Base-by-base conservation (phyloP, 2,329 filamentous ascomycete genomes). In the Fusarium sp. region DNA sequence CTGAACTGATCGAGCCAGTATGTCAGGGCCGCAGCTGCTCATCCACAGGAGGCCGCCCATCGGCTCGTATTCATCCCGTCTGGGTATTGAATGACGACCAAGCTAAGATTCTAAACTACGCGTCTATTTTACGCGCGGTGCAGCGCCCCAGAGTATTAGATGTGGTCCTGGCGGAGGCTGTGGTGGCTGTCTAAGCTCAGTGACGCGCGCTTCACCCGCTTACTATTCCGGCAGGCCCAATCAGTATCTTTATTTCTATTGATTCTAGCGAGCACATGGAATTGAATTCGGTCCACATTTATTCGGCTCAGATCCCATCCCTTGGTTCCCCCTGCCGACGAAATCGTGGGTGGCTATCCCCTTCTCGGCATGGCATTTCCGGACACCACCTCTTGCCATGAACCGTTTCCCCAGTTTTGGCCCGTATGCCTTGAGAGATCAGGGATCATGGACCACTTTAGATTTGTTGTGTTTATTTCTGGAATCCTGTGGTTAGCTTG, bases 111-210 rank as follows among this genome's bases (percentile, higher is more conserved):
- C 16, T 27, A 32, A 11, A 57, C 3, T n/a, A 23, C 32, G 56
- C 56, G 56, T 58, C 56, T 58, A 58, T 34, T 58, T 58, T 27
- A 58, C 34, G 34, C 56, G 56, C 56, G 56, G 23, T 58, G n/a
- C 52, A 56, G 32, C n/a, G 52, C 52, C 52, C 52, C 52, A 25
- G 35, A 39, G 56, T 58, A 39, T 58, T 58, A 58, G 56, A 39
- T 58, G 56, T 58, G 56, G 56, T 35, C 56, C 56, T 39, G 20
- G 56, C 56, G 56, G 56, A 58, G 56, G 56, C 56, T 39, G 54
- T 58, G 56, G 18, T 27, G 23, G 9, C 32, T 18, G 57, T 60
- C 57, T 60, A 60, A 60, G 57, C 57, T 39, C 35, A 32, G 57
- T 41, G 57, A 60, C 57, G 57, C 57, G 57, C 57, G 57, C 57